A percentile compares a stretch with the other conserved stretches of the same genome.
phyloP scores from a whole-genome alignment of 148 eudicot genomes.

The Cornus kousa region DNA sequence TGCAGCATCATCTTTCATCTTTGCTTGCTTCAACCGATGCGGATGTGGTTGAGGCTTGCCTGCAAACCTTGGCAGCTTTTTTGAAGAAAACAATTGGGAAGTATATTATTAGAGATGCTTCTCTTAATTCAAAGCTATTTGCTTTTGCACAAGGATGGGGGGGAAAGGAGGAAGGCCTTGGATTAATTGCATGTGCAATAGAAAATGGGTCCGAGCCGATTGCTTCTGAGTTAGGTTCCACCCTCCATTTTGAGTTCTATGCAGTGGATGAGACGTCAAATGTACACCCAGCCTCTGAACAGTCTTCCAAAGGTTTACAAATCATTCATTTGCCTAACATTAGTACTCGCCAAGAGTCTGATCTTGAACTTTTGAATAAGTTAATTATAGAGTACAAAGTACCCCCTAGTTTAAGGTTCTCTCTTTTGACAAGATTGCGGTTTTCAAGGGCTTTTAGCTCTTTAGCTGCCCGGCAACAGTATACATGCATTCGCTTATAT shows the following conservation, averaged over 20 bases:
- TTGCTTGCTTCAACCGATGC: conserved; percentile 89
- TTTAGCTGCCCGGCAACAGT: conserved; percentile 66
- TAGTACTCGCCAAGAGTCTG: conserved; percentile 49
- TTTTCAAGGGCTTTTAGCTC: conserved; percentile 91
- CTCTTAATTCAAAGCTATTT: conserved; percentile 76
- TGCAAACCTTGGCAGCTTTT: conserved; percentile 87
- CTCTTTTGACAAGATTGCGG: conserved; percentile 81
- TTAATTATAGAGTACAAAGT: conserved; percentile 66
- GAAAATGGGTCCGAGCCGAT: conserved; percentile 63
- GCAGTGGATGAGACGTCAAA: conserved; percentile 46
- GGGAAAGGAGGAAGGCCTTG: conserved; percentile 96
- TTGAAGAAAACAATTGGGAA: conserved; percentile 88
- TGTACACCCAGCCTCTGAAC: conserved; percentile 23
- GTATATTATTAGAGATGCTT: conserved; percentile 67
- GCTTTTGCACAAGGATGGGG: conserved; percentile 99
- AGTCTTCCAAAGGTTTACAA: conserved; percentile 59
- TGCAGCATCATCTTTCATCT: conserved; percentile 86
- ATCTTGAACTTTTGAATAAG: conserved; percentile 72
- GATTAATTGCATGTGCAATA: conserved; percentile 81
- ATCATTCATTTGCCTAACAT: conserved; percentile 73
- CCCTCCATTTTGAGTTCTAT: conserved; percentile 95
- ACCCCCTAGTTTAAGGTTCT: conserved; percentile 70
- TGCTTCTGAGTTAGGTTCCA: conserved; percentile 68
- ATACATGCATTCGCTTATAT: conserved; percentile 83
- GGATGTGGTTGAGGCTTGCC: conserved; percentile 90